Conservation (phyloP, 73 alveolate genomes). For the Uronychia binucleata region DNA sequence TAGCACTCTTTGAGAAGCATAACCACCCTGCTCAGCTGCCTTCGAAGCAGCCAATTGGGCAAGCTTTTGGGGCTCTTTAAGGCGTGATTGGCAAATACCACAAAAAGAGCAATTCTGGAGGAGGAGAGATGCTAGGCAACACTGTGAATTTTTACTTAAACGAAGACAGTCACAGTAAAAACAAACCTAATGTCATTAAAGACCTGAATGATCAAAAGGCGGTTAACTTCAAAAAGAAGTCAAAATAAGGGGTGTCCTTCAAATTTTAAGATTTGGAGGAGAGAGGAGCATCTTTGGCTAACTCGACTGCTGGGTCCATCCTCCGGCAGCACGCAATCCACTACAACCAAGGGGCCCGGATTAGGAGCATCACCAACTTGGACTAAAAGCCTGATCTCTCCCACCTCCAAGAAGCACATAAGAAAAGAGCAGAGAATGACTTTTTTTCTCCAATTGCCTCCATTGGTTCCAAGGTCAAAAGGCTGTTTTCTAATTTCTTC, state of each 20-base stretch:
- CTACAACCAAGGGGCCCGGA: not conserved
- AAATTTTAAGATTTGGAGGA: too few species aligned
- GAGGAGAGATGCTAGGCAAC: not conserved
- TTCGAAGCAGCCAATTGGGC: too few species aligned
- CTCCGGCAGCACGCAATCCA: too few species aligned
- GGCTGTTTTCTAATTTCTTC: not conserved
- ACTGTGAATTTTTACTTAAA: too few species aligned
- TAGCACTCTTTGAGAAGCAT: too few species aligned
- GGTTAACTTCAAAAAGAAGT: too few species aligned
- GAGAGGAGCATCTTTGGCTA: too few species aligned
- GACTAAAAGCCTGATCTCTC: not conserved
- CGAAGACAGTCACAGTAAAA: not conserved
- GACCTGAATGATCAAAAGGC: too few species aligned
- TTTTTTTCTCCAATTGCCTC: not conserved
- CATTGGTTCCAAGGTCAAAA: not conserved
- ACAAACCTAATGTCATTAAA: not conserved
- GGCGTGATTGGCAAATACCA: not conserved
- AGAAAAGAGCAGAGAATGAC: not conserved
- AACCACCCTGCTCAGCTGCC: too few species aligned
- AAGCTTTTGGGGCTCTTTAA: too few species aligned
- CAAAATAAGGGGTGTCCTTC: too few species aligned
- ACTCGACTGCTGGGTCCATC: too few species aligned
- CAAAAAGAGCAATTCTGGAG: not conserved
- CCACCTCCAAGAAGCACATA: not conserved
- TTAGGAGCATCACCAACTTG: not conserved